Evolutionary conservation across 371 early-diverging fungal species (phyloP).

Genomic region (Mortierella sp.): DNA sequence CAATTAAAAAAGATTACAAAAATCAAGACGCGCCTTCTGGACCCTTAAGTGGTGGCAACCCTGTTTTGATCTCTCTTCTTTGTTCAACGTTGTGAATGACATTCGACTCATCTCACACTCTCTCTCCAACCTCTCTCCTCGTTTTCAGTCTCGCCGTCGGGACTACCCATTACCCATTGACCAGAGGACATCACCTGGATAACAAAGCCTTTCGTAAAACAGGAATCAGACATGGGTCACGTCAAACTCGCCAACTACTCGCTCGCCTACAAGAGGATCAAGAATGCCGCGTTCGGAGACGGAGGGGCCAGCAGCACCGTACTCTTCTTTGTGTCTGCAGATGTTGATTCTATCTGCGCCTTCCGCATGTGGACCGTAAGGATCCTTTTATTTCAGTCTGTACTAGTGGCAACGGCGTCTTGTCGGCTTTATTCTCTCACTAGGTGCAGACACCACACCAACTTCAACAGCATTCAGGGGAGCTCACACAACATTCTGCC

Average conservation of each 20-base stretch:
- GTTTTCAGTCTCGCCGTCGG: not conserved
- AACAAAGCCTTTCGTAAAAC: not conserved
- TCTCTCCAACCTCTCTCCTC: not conserved
- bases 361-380: conserved; percentile 83
- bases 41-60: not conserved
- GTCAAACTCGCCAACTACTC: conserved; percentile 57
- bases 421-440: no score
- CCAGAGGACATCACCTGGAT: not conserved
- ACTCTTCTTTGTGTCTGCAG: conserved; percentile 84
- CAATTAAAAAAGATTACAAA: not conserved
- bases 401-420: no score
- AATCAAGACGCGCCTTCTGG: not conserved
- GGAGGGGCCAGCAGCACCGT: conserved; percentile 46
- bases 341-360: conserved; percentile 92
- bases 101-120: not conserved
- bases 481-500: not conserved
- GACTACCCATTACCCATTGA: not conserved
- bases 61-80: not conserved
- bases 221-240: conserved; percentile 41
- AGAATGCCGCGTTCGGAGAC: conserved; percentile 48
- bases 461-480: not conserved
- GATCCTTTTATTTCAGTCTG: no score
- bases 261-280: conserved; percentile 54
- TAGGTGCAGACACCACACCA: no score
- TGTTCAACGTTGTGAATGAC: not conserved